A percentile compares a stretch with the other conserved stretches of the same genome.
phyloP scores from a whole-genome alignment of 371 early-diverging fungal genomes.

The Apophysomyces sp. region DNA sequence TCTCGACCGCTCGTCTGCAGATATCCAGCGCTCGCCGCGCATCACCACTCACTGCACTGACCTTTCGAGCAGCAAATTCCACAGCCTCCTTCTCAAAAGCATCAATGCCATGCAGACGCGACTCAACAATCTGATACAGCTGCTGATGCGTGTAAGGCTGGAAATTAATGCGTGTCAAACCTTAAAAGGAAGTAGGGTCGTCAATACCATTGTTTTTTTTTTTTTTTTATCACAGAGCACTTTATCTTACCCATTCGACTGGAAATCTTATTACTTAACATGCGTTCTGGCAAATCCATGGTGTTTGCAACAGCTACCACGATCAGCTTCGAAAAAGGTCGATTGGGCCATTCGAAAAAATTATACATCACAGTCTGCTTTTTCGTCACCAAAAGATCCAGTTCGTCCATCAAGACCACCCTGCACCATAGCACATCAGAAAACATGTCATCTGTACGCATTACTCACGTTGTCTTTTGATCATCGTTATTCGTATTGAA shows the following conservation, averaged over 20 bases:
- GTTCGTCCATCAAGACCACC: conserved; percentile 96
- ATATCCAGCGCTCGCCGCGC: conserved; percentile 96
- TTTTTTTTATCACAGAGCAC: background rate
- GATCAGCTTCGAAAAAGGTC: conserved; percentile 78
- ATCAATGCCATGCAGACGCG: conserved; percentile 72
- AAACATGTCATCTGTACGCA: too few species aligned
- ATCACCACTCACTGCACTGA: conserved; percentile 96
- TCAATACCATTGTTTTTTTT: background rate
- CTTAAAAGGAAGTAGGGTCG: conserved; percentile 29
- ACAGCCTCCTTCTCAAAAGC: conserved; percentile 85
- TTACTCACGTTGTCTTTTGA: conserved; percentile 38
- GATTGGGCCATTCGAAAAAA: conserved; percentile 97
- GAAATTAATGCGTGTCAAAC: conserved; percentile 87
- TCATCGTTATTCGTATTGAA: conserved; percentile 53
- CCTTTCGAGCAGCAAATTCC: conserved; percentile 92
- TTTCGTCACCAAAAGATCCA: conserved; percentile 93
- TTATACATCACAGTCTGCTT: conserved; percentile 97
- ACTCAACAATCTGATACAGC: conserved; percentile 80
- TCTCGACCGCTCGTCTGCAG: conserved; percentile 86
- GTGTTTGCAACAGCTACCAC: conserved; percentile 98
- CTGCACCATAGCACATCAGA: too few species aligned
- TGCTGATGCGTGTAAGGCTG: conserved; percentile 87
- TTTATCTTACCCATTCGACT: conserved; percentile 85
- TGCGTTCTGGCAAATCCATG: conserved; percentile 97
- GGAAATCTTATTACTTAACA: conserved; percentile 90